A percentile compares a stretch with the other conserved stretches of the same genome.
Evolutionary conservation across 2,329 filamentous ascomycete genomes (phyloP).

Genomic region (Apiospora phragmitis): DNA sequence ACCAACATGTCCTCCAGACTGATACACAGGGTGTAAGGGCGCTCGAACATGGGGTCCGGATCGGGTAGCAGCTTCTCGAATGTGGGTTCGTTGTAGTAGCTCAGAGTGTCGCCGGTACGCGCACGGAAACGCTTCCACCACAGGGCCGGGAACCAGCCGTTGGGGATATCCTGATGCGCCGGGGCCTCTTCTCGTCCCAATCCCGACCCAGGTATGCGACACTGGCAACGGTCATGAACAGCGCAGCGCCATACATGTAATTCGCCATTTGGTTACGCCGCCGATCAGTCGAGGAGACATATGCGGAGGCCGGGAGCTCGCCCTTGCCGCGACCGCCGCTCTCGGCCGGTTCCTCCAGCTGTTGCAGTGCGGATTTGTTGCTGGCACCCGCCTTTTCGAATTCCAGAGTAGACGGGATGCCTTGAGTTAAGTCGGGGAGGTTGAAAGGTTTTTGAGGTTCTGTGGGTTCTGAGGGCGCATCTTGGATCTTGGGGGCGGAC

Average conservation of each 20-base stretch:
- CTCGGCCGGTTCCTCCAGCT: conserved; percentile 41
- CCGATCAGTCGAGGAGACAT: conserved; percentile 87
- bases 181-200: conserved; percentile 79
- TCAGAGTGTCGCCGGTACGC: conserved; percentile 72
- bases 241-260: conserved; percentile 66
- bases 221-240: conserved; percentile 56
- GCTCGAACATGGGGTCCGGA: conserved; percentile 74
- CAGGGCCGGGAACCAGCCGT: conserved; percentile 72
- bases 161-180: conserved; percentile 69
- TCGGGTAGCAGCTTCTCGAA: conserved; percentile 92
- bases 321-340: conserved; percentile 54
- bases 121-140: conserved; percentile 83
- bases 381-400: conserved; percentile 64
- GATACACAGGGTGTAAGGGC: conserved; percentile 89
- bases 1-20: conserved; percentile 92
- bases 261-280: conserved; percentile 76
- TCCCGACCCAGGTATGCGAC: conserved; percentile 80
- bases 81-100: conserved; percentile 94
- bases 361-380: conserved; percentile 36
- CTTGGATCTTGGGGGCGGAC: background rate
- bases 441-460: conserved; percentile 54
- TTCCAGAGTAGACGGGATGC: conserved; percentile 87
- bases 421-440: conserved; percentile 82
- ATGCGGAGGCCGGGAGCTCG: conserved; percentile 75
- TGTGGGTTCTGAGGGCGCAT: conserved; percentile 20